These are phyloP conservation scores for Termitomyces sp. DNA, from an alignment of 768 basidiomycete genomes.

Conservation along the genomic window DNA sequence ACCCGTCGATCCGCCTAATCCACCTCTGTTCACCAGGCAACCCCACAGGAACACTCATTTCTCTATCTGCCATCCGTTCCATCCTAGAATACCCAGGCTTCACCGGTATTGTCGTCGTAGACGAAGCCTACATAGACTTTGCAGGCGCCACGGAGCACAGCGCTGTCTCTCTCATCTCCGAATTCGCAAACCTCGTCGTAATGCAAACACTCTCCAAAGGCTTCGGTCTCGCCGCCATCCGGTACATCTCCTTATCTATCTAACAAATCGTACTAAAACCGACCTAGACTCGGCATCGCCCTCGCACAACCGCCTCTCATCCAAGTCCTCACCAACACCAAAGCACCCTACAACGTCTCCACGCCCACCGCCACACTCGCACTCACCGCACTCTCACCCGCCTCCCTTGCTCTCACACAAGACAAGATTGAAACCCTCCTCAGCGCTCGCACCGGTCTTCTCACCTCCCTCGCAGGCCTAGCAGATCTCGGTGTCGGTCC, in stretches of 20 bases:
- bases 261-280: neutral
- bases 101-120: constrained; percentile 90
- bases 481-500: constrained; percentile 53
- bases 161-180: constrained; percentile 67
- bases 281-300: constrained; percentile 78
- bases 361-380: constrained; percentile 86
- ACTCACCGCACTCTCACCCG: constrained; percentile 68
- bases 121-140: constrained; percentile 99
- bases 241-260: constrained; percentile 48
- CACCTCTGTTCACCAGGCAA: constrained; percentile 98
- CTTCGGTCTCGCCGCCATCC: constrained; percentile 92
- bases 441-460: constrained; percentile 54
- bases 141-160: constrained; percentile 52
- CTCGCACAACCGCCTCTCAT: constrained; percentile 88
- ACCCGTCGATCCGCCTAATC: constrained; percentile 84
- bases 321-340: constrained; percentile 90
- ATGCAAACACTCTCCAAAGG: constrained; percentile 96
- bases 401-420: constrained; percentile 64
- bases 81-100: constrained; percentile 79
- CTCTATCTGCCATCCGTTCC: constrained; percentile 63
- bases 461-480: constrained; percentile 42
- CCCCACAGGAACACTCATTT: constrained; percentile 87
- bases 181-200: constrained; percentile 90
- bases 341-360: constrained; percentile 97
- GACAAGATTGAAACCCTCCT: constrained; percentile 59